Base-by-base conservation (phyloP, 352 stramenopile species). In the Pythium rhizo-oryzae region DNA sequence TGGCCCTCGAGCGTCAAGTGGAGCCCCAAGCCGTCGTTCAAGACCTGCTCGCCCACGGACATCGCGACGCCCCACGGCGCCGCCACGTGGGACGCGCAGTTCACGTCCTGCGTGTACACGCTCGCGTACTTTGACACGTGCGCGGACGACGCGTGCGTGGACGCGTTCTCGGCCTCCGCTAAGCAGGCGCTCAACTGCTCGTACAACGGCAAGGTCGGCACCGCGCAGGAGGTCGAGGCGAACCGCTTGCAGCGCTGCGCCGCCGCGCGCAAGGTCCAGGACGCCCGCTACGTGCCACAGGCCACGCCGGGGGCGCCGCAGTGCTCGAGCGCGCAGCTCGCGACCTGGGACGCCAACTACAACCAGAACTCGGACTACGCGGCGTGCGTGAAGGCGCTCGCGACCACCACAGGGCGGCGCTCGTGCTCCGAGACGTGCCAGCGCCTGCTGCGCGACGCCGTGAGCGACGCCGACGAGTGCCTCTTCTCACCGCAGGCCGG, bases 101-200 rank as follows among this genome's bases (percentile, higher is more conserved):
- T 70, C 56, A 70, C 55, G 30, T n/a, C 46, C 9, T 70, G 56
- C 30, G 63, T 61, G 23, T 56, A 65, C 41, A 58, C 46, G 19
- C 63, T 70, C 35, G 63, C 47, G 57, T 61, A 65, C 28, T 70
- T 70, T 51, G 63, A 70, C 21, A 70, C 63, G 47, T 70, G 63
- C 35, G 19, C 46, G 2, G 55, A 68, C 16, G 62, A 70, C 19
- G n/a, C 55, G 35, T 70, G 63, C 18, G 33, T 64, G 4, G 28
- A 53, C 5, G 63, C 63, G 11, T 70, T 70, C 56, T 50, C 33
- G 9, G 63, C 18, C 1, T 62, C 63, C 2, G 46, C 23, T 6
- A 49, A 41, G 9, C 35, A 52, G 30, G 63, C 63, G 5, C 63
- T 54, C 33, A 64, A 70, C 63, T 70, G 63, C 28, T 63, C 63